Evolutionary conservation across 2,329 filamentous ascomycete species (phyloP).

Genomic region (Trichoderma oligosporum): DNA sequence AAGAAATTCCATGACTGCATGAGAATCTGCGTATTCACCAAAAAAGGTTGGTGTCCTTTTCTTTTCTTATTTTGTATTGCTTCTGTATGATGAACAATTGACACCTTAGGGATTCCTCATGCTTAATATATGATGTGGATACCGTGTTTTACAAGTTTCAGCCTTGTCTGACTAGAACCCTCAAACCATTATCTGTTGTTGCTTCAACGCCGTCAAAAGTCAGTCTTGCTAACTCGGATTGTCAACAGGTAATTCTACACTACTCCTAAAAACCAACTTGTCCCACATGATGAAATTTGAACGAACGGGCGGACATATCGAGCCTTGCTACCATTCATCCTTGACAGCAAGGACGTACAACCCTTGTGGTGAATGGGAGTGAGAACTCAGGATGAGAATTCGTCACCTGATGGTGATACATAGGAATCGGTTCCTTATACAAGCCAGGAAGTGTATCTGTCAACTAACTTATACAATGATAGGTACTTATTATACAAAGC

Average conservation of each 20-base stretch:
- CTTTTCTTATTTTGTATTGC: constrained; percentile 21
- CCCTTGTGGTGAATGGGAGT: constrained; percentile 51
- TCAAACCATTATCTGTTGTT: constrained; percentile 23
- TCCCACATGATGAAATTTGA: constrained; percentile 59
- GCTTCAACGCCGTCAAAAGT: constrained; percentile 22
- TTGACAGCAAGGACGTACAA: constrained; percentile 60
- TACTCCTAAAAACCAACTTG: constrained; percentile 10
- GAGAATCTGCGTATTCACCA: constrained; percentile 15
- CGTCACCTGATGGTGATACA: constrained; percentile 57
- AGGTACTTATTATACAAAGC: constrained; percentile 35
- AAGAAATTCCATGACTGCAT: not conserved
- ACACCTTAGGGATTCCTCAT: constrained; percentile 66
- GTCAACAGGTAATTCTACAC: constrained; percentile 40
- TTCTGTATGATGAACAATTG: constrained; percentile 56
- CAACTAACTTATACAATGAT: constrained; percentile 33
- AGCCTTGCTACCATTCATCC: constrained; percentile 47
- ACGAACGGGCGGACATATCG: constrained; percentile 68
- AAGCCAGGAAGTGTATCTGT: constrained; percentile 24
- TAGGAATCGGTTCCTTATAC: constrained; percentile 31
- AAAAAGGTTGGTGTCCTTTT: constrained; percentile 47
- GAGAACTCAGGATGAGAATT: constrained; percentile 61
- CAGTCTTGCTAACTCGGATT: constrained; percentile 37
- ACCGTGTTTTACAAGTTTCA: constrained; percentile 58
- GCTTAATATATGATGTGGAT: constrained; percentile 63
- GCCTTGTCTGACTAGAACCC: constrained; percentile 60